Evolutionary conservation across 805 yeast genomes (phyloP).

Genomic region (Pichia cephalocereana): DNA sequence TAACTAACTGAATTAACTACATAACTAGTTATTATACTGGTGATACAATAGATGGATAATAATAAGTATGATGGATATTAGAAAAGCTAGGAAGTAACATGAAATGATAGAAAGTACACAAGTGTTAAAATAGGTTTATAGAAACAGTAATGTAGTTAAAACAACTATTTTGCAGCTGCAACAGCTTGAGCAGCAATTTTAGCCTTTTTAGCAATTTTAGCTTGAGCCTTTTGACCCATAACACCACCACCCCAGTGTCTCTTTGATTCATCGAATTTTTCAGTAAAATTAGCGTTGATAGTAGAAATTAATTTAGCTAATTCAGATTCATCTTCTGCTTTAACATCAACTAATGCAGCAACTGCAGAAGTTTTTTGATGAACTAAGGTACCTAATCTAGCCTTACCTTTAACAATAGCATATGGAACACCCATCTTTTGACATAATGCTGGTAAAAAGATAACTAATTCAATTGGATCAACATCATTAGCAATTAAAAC

Average conservation of each 20-base stretch:
- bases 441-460: slow-evolving; percentile 97
- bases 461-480: slow-evolving; percentile 96
- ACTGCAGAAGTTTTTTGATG: slow-evolving; percentile 97
- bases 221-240: slow-evolving; percentile 90
- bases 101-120: background rate
- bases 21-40: too few relatives aligned
- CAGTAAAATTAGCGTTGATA: slow-evolving; percentile 85
- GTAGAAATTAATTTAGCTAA: slow-evolving; percentile 89
- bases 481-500: slow-evolving; percentile 98
- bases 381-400: slow-evolving; percentile 94
- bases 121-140: background rate
- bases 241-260: slow-evolving; percentile 99
- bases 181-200: slow-evolving; percentile 40
- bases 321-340: slow-evolving; percentile 89
- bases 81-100: background rate
- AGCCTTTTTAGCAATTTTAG: slow-evolving; percentile 70
- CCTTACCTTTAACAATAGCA: slow-evolving; percentile 97
- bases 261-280: slow-evolving; percentile 91
- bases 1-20: too few relatives aligned
- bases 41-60: too few relatives aligned
- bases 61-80: background rate
- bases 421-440: slow-evolving; percentile 99
- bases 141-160: background rate
- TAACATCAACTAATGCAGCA: slow-evolving; percentile 94
- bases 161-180: slow-evolving; percentile 46